A percentile compares a stretch with the other conserved stretches of the same genome.
Evolutionary conservation across 2,329 filamentous ascomycete genomes (phyloP).

Genomic region (Xylogone sp.): DNA sequence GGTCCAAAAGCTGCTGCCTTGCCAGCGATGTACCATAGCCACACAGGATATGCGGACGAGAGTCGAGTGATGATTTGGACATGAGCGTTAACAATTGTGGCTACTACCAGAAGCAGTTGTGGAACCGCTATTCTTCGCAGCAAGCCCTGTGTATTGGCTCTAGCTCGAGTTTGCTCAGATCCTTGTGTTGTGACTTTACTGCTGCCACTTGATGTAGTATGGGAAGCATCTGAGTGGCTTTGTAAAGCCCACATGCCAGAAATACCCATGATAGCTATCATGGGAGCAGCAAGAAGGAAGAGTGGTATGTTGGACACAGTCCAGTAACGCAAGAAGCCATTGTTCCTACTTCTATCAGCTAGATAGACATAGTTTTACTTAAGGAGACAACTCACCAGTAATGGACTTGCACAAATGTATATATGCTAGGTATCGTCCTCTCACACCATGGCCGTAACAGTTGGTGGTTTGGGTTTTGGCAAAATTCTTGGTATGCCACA

Average conservation of each 20-base stretch:
- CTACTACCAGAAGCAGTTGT: constrained; percentile 66
- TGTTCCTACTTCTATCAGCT: constrained; percentile 57
- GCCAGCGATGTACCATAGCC: constrained; percentile 77
- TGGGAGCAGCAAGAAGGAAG: constrained; percentile 78
- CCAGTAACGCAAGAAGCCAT: constrained; percentile 89
- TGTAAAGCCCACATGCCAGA: constrained; percentile 51
- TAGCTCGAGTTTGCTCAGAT: neutral
- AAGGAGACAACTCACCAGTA: constrained; percentile 69
- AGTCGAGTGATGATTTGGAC: constrained; percentile 92
- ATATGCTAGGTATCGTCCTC: constrained; percentile 75
- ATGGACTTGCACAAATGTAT: constrained; percentile 79
- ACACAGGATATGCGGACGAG: constrained; percentile 82
- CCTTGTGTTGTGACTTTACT: constrained; percentile 2
- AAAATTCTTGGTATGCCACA: constrained; percentile 71
- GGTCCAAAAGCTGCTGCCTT: constrained; percentile 32
- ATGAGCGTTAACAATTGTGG: constrained; percentile 80
- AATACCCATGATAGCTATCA: constrained; percentile 62
- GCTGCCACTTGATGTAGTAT: neutral
- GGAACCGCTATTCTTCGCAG: constrained; percentile 56
- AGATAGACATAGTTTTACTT: neutral
- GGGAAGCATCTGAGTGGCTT: constrained; percentile 3
- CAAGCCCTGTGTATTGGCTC: constrained; percentile 6
- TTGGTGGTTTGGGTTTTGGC: constrained; percentile 32
- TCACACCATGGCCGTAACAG: constrained; percentile 68
- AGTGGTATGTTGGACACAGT: constrained; percentile 79